Evolutionary conservation across 805 yeast genomes (phyloP).

Genomic region (Lachancea dasiensis): DNA sequence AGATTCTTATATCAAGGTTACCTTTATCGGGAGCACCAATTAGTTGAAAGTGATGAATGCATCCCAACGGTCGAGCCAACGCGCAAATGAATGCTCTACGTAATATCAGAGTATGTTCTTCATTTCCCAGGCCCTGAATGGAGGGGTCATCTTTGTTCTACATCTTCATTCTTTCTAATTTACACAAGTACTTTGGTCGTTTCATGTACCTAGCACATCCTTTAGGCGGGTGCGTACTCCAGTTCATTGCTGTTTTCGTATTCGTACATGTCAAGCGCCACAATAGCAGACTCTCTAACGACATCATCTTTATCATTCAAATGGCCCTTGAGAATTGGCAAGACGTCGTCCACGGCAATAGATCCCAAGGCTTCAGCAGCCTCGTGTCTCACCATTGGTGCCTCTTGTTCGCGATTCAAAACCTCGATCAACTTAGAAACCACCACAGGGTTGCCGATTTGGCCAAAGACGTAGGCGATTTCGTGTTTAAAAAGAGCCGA

Average conservation of each 20-base stretch:
- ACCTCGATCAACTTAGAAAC: constrained; percentile 85
- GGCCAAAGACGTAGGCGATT: constrained; percentile 97
- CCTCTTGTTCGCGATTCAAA: constrained; percentile 70
- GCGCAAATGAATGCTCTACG: too few relatives aligned
- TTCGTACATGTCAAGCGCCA: constrained; percentile 97
- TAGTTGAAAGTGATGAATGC: too few relatives aligned
- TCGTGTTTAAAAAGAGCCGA: constrained; percentile 96
- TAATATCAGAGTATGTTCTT: too few relatives aligned
- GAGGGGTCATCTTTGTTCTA: not conserved
- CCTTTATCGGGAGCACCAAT: too few relatives aligned
- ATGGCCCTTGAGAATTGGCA: constrained; percentile 77
- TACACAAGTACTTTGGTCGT: too few relatives aligned
- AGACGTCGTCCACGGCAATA: constrained; percentile 91
- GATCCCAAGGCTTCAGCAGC: constrained; percentile 99
- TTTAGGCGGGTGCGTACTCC: constrained; percentile 50
- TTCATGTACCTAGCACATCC: not conserved
- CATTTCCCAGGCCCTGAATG: not conserved
- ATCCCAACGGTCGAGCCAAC: too few relatives aligned
- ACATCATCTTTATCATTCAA: constrained; percentile 79
- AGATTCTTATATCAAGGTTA: too few relatives aligned
- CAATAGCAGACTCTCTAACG: constrained; percentile 94
- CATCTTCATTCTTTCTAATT: too few relatives aligned
- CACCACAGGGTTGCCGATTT: constrained; percentile 85
- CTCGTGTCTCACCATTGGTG: constrained; percentile 99
- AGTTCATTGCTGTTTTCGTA: constrained; percentile 80